These are phyloP conservation scores for Citrus unshiu DNA, from an alignment of 345 rosid species.

Conservation along the genomic window DNA sequence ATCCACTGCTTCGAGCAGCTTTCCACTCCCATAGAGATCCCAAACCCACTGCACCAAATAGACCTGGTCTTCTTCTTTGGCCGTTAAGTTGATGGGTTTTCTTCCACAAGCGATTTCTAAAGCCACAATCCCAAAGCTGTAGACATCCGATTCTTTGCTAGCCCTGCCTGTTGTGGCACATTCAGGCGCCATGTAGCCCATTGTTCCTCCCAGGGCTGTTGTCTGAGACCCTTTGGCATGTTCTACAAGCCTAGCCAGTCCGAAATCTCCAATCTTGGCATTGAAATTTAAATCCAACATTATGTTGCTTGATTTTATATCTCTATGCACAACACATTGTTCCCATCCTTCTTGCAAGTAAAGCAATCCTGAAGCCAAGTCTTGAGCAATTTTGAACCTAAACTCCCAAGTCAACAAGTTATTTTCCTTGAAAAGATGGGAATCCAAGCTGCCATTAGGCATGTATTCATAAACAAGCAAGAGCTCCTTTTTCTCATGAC, in stretches of 20 bases:
- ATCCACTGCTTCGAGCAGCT: slow-evolving; percentile 2
- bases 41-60: slow-evolving; percentile 10
- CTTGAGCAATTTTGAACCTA: slow-evolving; percentile 8
- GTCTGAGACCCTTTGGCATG: slow-evolving; percentile 9
- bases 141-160: slow-evolving; percentile 33
- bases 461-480: slow-evolving; percentile 16
- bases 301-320: slow-evolving; percentile 22
- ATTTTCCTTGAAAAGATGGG: slow-evolving; percentile 12
- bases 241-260: slow-evolving; percentile 12
- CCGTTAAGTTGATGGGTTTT: not conserved
- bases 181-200: slow-evolving; percentile 20
- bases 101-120: slow-evolving; percentile 31
- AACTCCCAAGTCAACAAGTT: slow-evolving; percentile 13
- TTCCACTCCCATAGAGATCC: slow-evolving; percentile 9
- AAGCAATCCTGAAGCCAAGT: slow-evolving; percentile 13
- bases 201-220: slow-evolving; percentile 15
- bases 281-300: slow-evolving; percentile 17
- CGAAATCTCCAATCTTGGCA: slow-evolving; percentile 22
- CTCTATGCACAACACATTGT: slow-evolving; percentile 17
- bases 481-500: slow-evolving; percentile 20
- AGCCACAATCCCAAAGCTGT: slow-evolving; percentile 35
- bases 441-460: slow-evolving; percentile 17
- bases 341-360: slow-evolving; percentile 20
- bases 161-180: slow-evolving; percentile 8
- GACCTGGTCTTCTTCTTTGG: not conserved